These are phyloP conservation scores for Puccinia hordei DNA, from an alignment of 1,284 basidiomycete genomes.

Conservation along the genomic window DNA sequence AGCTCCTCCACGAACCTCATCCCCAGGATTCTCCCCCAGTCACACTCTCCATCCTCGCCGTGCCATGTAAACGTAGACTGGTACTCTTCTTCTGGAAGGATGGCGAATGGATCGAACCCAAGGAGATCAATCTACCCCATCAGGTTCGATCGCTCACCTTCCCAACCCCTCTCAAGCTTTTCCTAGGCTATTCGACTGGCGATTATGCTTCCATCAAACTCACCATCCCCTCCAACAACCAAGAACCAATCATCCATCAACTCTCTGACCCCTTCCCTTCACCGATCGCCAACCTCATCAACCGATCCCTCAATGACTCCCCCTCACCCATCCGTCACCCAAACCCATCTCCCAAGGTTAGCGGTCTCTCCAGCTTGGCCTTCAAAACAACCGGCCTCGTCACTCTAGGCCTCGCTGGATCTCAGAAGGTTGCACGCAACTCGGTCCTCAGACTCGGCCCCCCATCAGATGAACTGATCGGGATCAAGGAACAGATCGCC, in stretches of 20 bases:
- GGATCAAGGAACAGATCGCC: conserved; percentile 30
- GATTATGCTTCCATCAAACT: conserved; percentile 32
- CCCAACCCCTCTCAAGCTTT: conserved; percentile 38
- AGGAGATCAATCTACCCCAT: conserved; percentile 64
- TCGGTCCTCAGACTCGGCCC: conserved; percentile 25
- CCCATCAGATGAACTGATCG: conserved; percentile 38
- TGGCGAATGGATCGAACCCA: conserved; percentile 76
- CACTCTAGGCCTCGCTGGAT: conserved; percentile 9
- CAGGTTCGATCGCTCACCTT: conserved; percentile 54
- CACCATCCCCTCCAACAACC: conserved; percentile 65
- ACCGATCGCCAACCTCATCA: conserved; percentile 52
- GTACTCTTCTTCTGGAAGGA: conserved; percentile 79
- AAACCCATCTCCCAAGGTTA: background rate
- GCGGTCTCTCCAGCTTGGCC: conserved; percentile 25
- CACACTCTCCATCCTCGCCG: conserved; percentile 73
- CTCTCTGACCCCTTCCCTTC: conserved; percentile 58
- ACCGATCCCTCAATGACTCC: background rate
- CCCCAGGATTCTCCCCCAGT: conserved; percentile 64
- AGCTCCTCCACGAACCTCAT: background rate
- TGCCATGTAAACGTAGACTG: conserved; percentile 82
- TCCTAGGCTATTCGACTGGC: conserved; percentile 44
- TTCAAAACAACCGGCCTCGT: conserved; percentile 34
- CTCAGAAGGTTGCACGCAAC: conserved; percentile 21
- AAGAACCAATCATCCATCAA: conserved; percentile 72
- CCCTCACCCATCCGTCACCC: background rate